Base-by-base conservation (phyloP, 2,329 filamentous ascomycete genomes). In the Cyphellophora attinorum region DNA sequence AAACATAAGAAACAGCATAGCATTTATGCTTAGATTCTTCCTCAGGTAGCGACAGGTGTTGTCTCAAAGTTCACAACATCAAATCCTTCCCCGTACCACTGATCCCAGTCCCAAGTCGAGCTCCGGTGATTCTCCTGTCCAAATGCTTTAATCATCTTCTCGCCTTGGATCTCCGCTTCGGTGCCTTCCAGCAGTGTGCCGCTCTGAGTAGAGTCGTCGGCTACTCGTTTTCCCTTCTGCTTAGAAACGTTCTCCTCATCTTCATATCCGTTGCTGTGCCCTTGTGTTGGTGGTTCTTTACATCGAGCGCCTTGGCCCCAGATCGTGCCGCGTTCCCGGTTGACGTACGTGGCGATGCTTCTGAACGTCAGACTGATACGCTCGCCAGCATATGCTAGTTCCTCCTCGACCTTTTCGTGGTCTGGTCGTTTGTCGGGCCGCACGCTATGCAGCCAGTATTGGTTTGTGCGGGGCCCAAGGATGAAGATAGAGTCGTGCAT, bases 291-390 rank as follows among this genome's bases (percentile, higher is more conserved):
- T 15, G 12, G 28, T 0, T 63, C 67, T 60, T 94, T 93, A 5
- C 64, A 65, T 1, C 72, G 75, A 1, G 88, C 89, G 3, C 91
- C 91, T 58, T 95, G 88, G 11, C 91, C 91, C 89, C 88, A 96
- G 35, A 98, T 93, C 3, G 61, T 61, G 18, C 65, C 65, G 25
- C 72, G 67, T n/a, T 74, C 65, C 3, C 66, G 62, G 47, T 80
- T 68, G 29, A 94, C 60, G 52, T 85, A 96, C 0, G 91, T 98
- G 2, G 78, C 85, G 44, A 98, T 95, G 15, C 76, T 70, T 29
- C 91, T 73, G 55, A 98, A 96, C 0, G 91, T 98, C 21, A 98
- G 68, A 31, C 84, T 93, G 53, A 98, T 94, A 30, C 91, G 81
- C 30, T 79, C 76, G 5, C 86, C 82, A 5, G 64, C 65, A 50